Conservation (phyloP, 495 filamentous ascomycete species). For the Halenospora varia region DNA sequence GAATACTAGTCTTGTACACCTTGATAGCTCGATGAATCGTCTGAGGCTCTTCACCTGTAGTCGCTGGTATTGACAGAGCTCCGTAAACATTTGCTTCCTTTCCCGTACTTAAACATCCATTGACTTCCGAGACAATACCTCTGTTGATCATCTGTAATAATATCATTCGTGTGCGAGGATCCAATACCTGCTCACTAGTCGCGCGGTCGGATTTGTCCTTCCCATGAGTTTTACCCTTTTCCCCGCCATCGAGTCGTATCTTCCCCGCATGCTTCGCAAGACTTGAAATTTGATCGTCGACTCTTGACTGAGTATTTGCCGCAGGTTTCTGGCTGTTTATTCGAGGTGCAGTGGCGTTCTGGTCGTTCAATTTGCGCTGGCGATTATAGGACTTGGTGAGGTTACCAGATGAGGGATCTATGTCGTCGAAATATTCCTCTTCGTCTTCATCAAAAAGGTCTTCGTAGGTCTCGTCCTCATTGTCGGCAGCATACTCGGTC, state of each 20-base stretch:
- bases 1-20: slow-evolving; percentile 94
- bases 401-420: slow-evolving; percentile 58
- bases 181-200: slow-evolving; percentile 89
- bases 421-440: slow-evolving; percentile 51
- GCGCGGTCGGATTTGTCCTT: slow-evolving; percentile 89
- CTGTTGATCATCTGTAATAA: slow-evolving; percentile 92
- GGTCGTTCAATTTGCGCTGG: slow-evolving; percentile 56
- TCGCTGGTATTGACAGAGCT: slow-evolving; percentile 49
- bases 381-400: slow-evolving; percentile 91
- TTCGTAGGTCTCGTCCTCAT: slow-evolving; percentile 40
- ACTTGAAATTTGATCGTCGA: slow-evolving; percentile 84
- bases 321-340: slow-evolving; percentile 80
- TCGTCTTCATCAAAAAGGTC: slow-evolving; percentile 56
- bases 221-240: slow-evolving; percentile 44
- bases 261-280: slow-evolving; percentile 85
- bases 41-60: slow-evolving; percentile 34
- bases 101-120: slow-evolving; percentile 89
- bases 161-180: slow-evolving; percentile 92
- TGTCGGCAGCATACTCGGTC: slow-evolving; percentile 25
- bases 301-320: slow-evolving; percentile 68
- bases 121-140: slow-evolving; percentile 72
- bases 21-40: slow-evolving; percentile 79
- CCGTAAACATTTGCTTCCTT: slow-evolving; percentile 99
- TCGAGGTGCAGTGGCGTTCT: slow-evolving; percentile 60
- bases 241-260: slow-evolving; percentile 72